These are phyloP conservation scores for Vitellaria paradoxa DNA, from an alignment of 179 eudicot species.

Conservation along the genomic window DNA sequence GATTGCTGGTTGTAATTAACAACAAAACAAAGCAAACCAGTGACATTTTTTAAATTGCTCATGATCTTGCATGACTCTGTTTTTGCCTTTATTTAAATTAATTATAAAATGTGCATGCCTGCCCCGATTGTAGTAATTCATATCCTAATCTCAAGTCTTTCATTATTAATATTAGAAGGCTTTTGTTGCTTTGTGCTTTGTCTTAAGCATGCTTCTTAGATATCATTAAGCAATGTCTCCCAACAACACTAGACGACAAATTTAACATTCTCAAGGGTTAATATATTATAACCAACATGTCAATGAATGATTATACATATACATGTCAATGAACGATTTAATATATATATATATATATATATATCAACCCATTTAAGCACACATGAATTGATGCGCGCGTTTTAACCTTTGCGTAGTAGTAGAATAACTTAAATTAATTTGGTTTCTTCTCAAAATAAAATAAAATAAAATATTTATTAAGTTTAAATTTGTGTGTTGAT, in stretches of 20 bases:
- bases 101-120: too few relatives aligned
- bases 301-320: not conserved
- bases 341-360: too few relatives aligned
- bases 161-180: constrained; percentile 8
- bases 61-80: constrained; percentile 11
- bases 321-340: too few relatives aligned
- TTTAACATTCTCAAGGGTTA: constrained; percentile 7
- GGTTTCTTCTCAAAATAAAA: too few relatives aligned
- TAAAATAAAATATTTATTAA: too few relatives aligned
- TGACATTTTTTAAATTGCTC: not conserved
- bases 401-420: too few relatives aligned
- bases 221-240: constrained; percentile 15
- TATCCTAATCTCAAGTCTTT: not conserved
- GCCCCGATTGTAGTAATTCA: not conserved
- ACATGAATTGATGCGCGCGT: too few relatives aligned
- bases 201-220: constrained; percentile 21
- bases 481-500: too few relatives aligned
- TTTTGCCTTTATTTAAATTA: not conserved
- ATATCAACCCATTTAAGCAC: too few relatives aligned
- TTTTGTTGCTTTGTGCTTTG: constrained; percentile 18
- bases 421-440: too few relatives aligned
- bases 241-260: constrained; percentile 19
- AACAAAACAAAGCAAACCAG: not conserved
- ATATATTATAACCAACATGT: not conserved
- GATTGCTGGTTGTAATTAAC: not conserved